A percentile compares a stretch with the other conserved stretches of the same genome.
Conservation (phyloP, 345 rosid species). For the Hirschfeldia incana region DNA sequence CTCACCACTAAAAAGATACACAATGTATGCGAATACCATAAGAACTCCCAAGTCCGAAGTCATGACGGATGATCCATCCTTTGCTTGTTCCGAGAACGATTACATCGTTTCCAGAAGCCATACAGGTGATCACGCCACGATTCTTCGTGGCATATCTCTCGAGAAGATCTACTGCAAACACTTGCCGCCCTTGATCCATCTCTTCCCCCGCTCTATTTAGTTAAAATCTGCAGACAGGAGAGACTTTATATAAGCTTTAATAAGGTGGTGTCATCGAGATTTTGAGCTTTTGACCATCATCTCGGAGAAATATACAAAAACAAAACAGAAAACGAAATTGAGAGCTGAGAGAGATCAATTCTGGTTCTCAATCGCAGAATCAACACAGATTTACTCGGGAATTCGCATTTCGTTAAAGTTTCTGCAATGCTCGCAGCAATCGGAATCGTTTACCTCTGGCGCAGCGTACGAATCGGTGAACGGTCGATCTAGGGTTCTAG, state of each 20-base stretch:
- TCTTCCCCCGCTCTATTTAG: slow-evolving; percentile 1
- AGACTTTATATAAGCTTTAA: background rate
- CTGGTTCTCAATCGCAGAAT: background rate
- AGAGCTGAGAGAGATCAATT: background rate
- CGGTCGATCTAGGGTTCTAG: too few relatives aligned
- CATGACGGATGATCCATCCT: slow-evolving; percentile 93
- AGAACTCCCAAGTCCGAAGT: slow-evolving; percentile 83
- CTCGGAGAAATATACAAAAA: background rate
- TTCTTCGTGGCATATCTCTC: slow-evolving; percentile 91
- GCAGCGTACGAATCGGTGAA: too few relatives aligned
- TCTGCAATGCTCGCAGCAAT: background rate
- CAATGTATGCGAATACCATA: slow-evolving; percentile 42
- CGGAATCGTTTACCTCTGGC: background rate
- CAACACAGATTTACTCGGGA: background rate
- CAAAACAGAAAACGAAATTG: background rate
- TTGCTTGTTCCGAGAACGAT: slow-evolving; percentile 88
- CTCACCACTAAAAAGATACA: background rate
- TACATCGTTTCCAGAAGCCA: slow-evolving; percentile 98
- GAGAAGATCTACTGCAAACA: slow-evolving; percentile 84
- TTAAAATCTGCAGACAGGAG: background rate
- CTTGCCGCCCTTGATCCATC: slow-evolving; percentile 85
- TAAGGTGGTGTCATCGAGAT: background rate
- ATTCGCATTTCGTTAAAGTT: background rate
- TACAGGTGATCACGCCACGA: slow-evolving; percentile 81
- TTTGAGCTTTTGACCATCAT: slow-evolving; percentile 20